These are phyloP conservation scores for Medicago arabica DNA, from an alignment of 306 rosid species.

Conservation along the genomic window DNA sequence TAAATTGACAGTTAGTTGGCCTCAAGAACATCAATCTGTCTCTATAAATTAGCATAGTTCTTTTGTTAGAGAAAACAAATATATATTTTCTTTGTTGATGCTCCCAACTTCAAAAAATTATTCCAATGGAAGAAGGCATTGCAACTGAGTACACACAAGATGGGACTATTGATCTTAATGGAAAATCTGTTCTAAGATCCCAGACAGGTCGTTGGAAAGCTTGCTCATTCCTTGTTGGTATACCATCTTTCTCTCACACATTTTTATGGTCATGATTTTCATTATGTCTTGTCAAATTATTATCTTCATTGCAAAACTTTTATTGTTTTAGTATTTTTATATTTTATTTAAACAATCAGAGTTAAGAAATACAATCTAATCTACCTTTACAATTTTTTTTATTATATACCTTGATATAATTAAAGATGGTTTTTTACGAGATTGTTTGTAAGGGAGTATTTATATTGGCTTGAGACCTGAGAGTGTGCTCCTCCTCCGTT, in stretches of 20 bases:
- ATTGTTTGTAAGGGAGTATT: neutral
- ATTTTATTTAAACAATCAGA: neutral
- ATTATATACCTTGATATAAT: neutral
- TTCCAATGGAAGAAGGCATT: constrained; percentile 44
- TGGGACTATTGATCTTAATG: constrained; percentile 79
- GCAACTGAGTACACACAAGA: constrained; percentile 61
- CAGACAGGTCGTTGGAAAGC: constrained; percentile 78
- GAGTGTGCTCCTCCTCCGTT: too few species aligned
- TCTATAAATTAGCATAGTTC: neutral
- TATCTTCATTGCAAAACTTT: neutral
- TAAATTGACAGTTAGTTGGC: neutral
- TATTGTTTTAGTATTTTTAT: neutral
- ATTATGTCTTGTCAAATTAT: neutral
- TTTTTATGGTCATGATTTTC: neutral
- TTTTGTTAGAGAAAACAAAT: neutral
- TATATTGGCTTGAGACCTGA: too few species aligned
- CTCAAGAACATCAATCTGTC: neutral
- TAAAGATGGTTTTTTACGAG: too few species aligned
- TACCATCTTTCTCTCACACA: constrained; percentile 12
- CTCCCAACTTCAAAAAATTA: neutral
- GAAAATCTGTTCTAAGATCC: constrained; percentile 66
- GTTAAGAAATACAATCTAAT: neutral
- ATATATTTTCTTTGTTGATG: neutral
- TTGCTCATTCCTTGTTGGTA: constrained; percentile 75
- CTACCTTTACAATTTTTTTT: too few species aligned